phyloP scores from a whole-genome alignment of 305 asterid species.

The Solanum chacoense region DNA sequence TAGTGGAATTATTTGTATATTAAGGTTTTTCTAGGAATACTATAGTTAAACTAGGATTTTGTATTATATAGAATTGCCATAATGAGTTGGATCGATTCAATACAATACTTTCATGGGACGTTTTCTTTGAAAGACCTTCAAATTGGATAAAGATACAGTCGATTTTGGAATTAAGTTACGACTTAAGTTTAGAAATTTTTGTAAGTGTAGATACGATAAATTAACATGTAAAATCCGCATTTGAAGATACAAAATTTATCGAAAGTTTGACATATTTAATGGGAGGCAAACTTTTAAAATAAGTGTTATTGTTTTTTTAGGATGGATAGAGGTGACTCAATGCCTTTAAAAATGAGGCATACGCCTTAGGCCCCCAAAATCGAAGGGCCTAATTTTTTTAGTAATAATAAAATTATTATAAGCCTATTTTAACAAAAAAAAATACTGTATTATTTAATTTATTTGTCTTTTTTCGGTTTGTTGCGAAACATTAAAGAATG shows the following conservation, averaged over 20 bases:
- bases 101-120: neutral
- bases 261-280: neutral
- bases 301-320: too few species aligned
- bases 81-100: neutral
- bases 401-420: too few species aligned
- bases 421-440: too few species aligned
- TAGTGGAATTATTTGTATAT: too few species aligned
- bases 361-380: fast-evolving
- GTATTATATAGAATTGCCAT: too few species aligned
- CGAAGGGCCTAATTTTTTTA: too few species aligned
- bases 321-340: too few species aligned
- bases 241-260: neutral
- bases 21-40: neutral
- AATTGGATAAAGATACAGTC: neutral
- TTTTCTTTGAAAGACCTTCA: neutral
- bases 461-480: too few species aligned
- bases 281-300: neutral
- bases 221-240: neutral
- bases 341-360: too few species aligned
- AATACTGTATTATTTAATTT: too few species aligned
- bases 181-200: neutral
- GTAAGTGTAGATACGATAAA: neutral
- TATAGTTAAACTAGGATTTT: too few species aligned
- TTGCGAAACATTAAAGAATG: too few species aligned
- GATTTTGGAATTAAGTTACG: neutral